Conservation (phyloP, 2,329 filamentous ascomycete genomes). For the Fusarium avenaceum region DNA sequence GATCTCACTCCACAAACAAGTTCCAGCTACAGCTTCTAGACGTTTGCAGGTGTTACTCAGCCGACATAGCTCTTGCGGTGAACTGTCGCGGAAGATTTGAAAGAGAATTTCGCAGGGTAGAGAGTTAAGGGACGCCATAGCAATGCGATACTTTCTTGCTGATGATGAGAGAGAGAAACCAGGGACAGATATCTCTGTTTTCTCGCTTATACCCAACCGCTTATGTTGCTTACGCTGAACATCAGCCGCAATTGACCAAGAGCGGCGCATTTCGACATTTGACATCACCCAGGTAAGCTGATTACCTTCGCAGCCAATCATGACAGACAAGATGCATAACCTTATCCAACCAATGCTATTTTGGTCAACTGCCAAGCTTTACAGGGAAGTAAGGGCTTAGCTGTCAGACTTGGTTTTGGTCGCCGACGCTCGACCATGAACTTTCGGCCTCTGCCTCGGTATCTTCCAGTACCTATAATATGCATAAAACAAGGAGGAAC, state of each 20-base stretch:
- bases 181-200: too few species aligned
- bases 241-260: not conserved
- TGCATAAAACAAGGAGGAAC: too few species aligned
- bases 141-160: not conserved
- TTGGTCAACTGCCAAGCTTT: too few species aligned
- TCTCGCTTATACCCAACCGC: not conserved
- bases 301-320: not conserved
- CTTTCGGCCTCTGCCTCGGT: too few species aligned
- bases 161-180: rapidly evolving
- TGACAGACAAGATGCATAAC: rapidly evolving
- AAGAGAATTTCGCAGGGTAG: slow-evolving; percentile 9
- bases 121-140: not conserved
- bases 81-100: not conserved
- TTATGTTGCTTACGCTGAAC: slow-evolving; percentile 9
- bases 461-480: too few species aligned
- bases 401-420: too few species aligned
- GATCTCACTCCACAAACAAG: slow-evolving; percentile 24
- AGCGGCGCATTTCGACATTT: not conserved
- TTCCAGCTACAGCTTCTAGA: not conserved
- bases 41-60: slow-evolving; percentile 17
- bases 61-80: slow-evolving; percentile 11
- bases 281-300: not conserved
- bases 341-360: rapidly evolving
- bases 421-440: too few species aligned
- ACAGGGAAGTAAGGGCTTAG: too few species aligned